Evolutionary conservation across 495 filamentous ascomycete species (phyloP).

Genomic region (Aspergillus taichungensis): DNA sequence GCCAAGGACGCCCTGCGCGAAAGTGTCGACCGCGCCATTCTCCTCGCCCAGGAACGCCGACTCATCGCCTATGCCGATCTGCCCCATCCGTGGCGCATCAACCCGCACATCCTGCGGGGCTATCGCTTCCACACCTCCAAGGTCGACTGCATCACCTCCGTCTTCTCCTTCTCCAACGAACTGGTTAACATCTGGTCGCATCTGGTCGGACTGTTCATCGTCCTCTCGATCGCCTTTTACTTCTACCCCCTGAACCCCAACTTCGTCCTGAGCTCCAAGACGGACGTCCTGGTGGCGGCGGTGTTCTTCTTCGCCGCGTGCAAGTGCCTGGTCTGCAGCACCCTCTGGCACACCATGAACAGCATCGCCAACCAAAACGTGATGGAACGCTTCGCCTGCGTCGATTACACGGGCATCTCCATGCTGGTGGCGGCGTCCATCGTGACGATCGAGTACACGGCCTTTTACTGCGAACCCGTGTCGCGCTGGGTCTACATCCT

Average conservation of each 20-base stretch:
- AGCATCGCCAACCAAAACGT: slow-evolving; percentile 80
- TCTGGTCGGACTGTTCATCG: slow-evolving; percentile 73
- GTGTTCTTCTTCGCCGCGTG: slow-evolving; percentile 95
- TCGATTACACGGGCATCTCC: slow-evolving; percentile 98
- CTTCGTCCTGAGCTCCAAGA: slow-evolving; percentile 75
- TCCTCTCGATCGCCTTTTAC: slow-evolving; percentile 88
- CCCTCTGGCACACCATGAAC: slow-evolving; percentile 98
- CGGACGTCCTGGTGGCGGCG: slow-evolving; percentile 81
- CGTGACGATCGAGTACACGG: slow-evolving; percentile 97
- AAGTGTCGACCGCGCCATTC: slow-evolving; percentile 70
- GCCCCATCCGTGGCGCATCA: slow-evolving; percentile 86
- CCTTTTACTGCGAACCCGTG: slow-evolving; percentile 92
- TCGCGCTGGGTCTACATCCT: slow-evolving; percentile 83
- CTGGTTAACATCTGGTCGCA: slow-evolving; percentile 98
- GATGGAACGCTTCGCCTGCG: slow-evolving; percentile 93
- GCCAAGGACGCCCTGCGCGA: slow-evolving; percentile 71
- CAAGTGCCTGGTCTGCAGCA: slow-evolving; percentile 92
- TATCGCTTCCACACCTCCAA: slow-evolving; percentile 92
- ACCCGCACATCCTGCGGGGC: slow-evolving; percentile 82
- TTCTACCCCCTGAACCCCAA: slow-evolving; percentile 85
- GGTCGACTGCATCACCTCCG: slow-evolving; percentile 73
- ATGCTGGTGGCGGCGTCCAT: slow-evolving; percentile 93
- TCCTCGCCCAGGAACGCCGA: slow-evolving; percentile 69
- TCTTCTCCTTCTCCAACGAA: slow-evolving; percentile 83
- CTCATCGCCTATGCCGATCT: slow-evolving; percentile 84